A percentile compares a stretch with the other conserved stretches of the same genome.
Conservation (phyloP, 2,329 filamentous ascomycete genomes). For the Trichoderma cornu-damae region DNA sequence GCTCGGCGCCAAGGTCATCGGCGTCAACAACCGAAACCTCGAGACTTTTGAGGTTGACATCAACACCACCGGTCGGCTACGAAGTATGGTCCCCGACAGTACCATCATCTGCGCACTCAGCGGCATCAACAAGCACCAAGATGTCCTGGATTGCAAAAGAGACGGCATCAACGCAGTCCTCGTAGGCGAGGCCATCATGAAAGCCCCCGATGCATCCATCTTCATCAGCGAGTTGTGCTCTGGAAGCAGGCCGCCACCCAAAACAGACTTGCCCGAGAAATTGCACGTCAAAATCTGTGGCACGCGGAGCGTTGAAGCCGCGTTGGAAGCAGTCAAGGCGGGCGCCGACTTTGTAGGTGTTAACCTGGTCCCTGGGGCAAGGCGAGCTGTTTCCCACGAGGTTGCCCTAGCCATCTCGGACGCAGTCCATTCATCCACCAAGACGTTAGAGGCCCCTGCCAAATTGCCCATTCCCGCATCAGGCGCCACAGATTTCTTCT, state of each 20-base stretch:
- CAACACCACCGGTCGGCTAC: conserved; percentile 80
- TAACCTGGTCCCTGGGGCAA: conserved; percentile 77
- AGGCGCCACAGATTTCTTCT: conserved; percentile 65
- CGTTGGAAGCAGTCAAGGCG: conserved; percentile 71
- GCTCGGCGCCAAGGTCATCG: conserved; percentile 84
- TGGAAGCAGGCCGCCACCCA: conserved; percentile 36
- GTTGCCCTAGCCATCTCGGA: conserved; percentile 75
- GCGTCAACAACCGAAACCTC: conserved; percentile 95
- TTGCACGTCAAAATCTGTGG: conserved; percentile 93
- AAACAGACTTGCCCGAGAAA: conserved; percentile 34
- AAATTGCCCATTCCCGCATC: conserved; percentile 28
- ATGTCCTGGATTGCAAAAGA: conserved; percentile 80
- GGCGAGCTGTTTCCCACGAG: conserved; percentile 73
- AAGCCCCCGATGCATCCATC: conserved; percentile 70
- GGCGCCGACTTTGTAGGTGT: conserved; percentile 92
- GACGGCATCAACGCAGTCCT: conserved; percentile 90
- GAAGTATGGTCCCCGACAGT: conserved; percentile 76
- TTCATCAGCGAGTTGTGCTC: conserved; percentile 86
- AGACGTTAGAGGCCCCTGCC: conserved; percentile 34
- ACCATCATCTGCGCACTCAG: conserved; percentile 92
- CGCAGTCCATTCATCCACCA: conserved; percentile 65
- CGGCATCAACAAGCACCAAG: conserved; percentile 82
- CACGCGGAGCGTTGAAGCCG: conserved; percentile 76
- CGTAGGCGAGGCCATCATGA: conserved; percentile 94
- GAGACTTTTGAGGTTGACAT: conserved; percentile 97